These are phyloP conservation scores for Didymella pomorum DNA, from an alignment of 2,329 filamentous ascomycete species.

Conservation along the genomic window DNA sequence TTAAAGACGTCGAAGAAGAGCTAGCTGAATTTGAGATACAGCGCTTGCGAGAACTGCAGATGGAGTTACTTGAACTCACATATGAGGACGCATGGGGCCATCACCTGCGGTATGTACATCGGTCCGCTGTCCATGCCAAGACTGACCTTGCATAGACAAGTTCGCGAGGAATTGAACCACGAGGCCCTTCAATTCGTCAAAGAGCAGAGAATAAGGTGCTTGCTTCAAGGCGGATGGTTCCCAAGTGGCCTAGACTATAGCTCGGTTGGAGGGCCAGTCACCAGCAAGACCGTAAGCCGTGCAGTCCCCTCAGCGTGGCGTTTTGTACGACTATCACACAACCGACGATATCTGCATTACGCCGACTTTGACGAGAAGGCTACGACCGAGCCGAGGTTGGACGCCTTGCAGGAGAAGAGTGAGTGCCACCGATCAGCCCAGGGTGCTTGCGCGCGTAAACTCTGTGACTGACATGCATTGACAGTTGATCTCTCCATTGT, in stretches of 20 bases:
- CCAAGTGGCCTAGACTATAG: constrained; percentile 61
- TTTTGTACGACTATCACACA: constrained; percentile 88
- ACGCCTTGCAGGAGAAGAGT: constrained; percentile 77
- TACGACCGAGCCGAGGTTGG: constrained; percentile 72
- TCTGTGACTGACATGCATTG: constrained; percentile 39
- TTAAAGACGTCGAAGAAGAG: constrained; percentile 88
- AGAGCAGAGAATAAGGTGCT: constrained; percentile 90
- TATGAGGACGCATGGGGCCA: constrained; percentile 96
- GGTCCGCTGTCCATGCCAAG: constrained; percentile 9
- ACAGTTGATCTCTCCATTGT: constrained; percentile 82
- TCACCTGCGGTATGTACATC: constrained; percentile 68
- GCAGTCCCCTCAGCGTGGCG: constrained; percentile 70
- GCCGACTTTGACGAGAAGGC: constrained; percentile 78
- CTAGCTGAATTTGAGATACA: constrained; percentile 82
- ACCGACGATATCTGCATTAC: constrained; percentile 88
- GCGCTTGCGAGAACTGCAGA: constrained; percentile 83
- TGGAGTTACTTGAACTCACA: constrained; percentile 87
- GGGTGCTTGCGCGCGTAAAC: constrained; percentile 25
- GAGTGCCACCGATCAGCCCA: constrained; percentile 37
- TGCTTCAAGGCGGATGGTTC: constrained; percentile 92
- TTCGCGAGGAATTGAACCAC: constrained; percentile 88
- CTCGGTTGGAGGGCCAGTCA: constrained; percentile 57
- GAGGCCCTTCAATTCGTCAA: constrained; percentile 97
- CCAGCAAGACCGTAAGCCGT: constrained; percentile 52
- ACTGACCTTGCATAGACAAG: constrained; percentile 62